A percentile compares a stretch with the other conserved stretches of the same genome.
Evolutionary conservation across 495 filamentous ascomycete genomes (phyloP).

Genomic region (Platismatia glauca): DNA sequence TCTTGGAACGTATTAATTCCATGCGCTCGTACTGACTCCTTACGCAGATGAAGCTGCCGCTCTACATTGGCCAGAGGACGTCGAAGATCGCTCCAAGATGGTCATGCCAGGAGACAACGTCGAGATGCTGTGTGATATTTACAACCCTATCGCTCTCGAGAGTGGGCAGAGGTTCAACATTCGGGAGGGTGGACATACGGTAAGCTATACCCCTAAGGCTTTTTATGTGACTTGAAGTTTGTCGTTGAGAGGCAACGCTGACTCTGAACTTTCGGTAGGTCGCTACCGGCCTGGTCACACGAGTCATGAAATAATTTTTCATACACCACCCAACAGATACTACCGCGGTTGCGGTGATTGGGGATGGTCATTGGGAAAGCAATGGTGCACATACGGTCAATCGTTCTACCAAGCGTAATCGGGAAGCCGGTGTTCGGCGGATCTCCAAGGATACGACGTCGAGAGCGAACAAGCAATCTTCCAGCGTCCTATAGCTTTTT

Average conservation of each 20-base stretch:
- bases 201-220: not conserved
- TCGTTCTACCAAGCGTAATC: not conserved
- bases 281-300: constrained; percentile 83
- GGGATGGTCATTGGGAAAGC: not conserved
- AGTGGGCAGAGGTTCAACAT: constrained; percentile 89
- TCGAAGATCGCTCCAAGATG: constrained; percentile 58
- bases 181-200: constrained; percentile 52
- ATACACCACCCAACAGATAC: not conserved
- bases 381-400: not conserved
- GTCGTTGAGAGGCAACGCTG: not conserved
- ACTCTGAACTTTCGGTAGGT: constrained; percentile 50
- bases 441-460: not conserved
- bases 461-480: not conserved
- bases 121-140: constrained; percentile 80
- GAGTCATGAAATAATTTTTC: constrained; percentile 45
- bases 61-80: constrained; percentile 74
- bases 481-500: not conserved
- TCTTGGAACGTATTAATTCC: not conserved
- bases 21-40: constrained; percentile 1
- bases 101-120: constrained; percentile 98
- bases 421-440: not conserved
- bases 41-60: constrained; percentile 63
- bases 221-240: not conserved
- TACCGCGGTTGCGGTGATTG: not conserved
- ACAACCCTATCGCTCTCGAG: constrained; percentile 77